Percentiles rank a stretch among this genome's conserved stretches.
Conservation (phyloP, 108 stramenopile species). For the Thalassiosira profunda region DNA sequence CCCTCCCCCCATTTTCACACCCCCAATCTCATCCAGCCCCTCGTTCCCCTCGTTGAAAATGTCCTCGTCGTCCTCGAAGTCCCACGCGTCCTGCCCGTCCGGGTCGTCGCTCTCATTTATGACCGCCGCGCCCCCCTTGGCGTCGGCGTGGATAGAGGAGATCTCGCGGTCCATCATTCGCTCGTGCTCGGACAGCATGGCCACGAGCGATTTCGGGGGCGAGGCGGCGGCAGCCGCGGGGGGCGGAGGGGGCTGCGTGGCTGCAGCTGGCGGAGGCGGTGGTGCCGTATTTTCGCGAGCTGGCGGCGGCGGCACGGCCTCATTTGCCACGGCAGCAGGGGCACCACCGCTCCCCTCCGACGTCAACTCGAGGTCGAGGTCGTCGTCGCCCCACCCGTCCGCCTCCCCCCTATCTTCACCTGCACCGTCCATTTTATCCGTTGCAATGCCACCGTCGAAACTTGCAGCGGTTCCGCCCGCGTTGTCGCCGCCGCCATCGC, state of each 20-base stretch:
- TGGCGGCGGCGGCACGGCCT: neutral
- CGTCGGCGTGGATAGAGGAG: neutral
- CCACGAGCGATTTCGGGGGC: neutral
- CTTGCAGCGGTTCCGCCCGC: neutral
- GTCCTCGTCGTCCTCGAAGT: conserved; percentile 11
- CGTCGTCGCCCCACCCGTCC: conserved; percentile 7
- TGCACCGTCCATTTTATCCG: neutral
- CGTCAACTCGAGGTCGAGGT: neutral
- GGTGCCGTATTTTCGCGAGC: no score
- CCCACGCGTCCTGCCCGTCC: neutral
- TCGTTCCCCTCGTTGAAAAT: neutral
- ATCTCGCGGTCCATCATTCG: neutral
- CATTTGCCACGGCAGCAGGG: neutral
- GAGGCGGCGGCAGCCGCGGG: neutral
- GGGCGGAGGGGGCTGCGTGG: neutral
- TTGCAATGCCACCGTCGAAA: neutral
- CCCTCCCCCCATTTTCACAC: no score
- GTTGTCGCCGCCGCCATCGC: conserved; percentile 6
- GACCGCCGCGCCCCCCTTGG: neutral
- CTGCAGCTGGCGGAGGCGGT: neutral
- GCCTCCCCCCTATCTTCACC: conserved; percentile 23
- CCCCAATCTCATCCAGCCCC: neutral
- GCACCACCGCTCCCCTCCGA: neutral
- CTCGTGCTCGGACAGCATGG: neutral
- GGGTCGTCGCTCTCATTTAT: neutral